Percentiles rank a stretch among this genome's conserved stretches.
phyloP scores from a whole-genome alignment of 2,329 filamentous ascomycete genomes.

The Fusarium nanum region DNA sequence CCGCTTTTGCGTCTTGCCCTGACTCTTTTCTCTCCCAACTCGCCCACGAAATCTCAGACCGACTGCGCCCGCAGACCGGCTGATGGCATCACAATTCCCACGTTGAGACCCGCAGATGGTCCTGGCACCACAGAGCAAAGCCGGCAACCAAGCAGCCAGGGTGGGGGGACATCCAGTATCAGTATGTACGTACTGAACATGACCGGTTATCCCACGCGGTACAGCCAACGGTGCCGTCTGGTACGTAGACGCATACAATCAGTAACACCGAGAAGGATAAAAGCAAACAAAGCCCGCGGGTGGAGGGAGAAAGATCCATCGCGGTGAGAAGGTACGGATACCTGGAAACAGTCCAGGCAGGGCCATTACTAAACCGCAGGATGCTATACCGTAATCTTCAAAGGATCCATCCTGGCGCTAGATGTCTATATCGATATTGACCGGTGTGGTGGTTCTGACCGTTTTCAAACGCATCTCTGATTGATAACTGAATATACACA shows the following conservation, averaged over 20 bases:
- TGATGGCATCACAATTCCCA: slow-evolving; percentile 49
- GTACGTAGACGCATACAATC: neutral
- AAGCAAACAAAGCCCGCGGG: slow-evolving; percentile 21
- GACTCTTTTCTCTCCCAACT: neutral
- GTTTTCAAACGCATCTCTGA: slow-evolving; percentile 16
- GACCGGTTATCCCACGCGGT: neutral
- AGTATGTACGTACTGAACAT: neutral
- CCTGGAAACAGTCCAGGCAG: slow-evolving; percentile 9
- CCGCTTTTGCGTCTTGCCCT: slow-evolving; percentile 8
- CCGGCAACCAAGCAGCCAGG: slow-evolving; percentile 17
- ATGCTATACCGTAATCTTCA: neutral
- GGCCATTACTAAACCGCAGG: neutral
- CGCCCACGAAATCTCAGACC: slow-evolving; percentile 47
- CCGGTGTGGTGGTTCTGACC: neutral
- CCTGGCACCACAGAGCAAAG: slow-evolving; percentile 42
- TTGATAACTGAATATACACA: slow-evolving; percentile 19
- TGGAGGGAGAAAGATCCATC: neutral
- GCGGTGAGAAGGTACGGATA: neutral
- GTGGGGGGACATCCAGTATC: slow-evolving; percentile 29
- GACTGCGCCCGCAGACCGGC: slow-evolving; percentile 46
- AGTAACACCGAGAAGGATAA: slow-evolving; percentile 31
- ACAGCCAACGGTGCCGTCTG: neutral
- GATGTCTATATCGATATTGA: neutral
- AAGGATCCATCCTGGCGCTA: slow-evolving; percentile 9
- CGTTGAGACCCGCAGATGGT: slow-evolving; percentile 45